Conservation (phyloP, 208 protist species). For the Trypanosoma mega region DNA sequence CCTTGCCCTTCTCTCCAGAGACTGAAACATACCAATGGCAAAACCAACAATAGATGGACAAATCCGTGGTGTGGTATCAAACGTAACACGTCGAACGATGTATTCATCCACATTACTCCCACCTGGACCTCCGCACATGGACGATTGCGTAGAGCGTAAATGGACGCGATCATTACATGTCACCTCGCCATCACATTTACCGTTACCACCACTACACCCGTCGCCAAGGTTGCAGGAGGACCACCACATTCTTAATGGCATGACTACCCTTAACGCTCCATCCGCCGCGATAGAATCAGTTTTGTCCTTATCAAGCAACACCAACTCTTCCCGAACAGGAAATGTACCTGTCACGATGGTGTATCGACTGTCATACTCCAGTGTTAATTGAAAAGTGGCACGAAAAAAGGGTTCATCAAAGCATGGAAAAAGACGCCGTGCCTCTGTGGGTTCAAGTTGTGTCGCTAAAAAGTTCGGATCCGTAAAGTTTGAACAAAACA, state of each 20-base stretch:
- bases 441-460: constrained; percentile 63
- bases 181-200: no score
- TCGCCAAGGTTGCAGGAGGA: no score
- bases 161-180: no score
- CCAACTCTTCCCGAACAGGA: constrained; percentile 30
- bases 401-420: constrained; percentile 69
- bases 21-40: constrained; percentile 90
- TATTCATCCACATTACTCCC: no score
- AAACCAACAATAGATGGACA: constrained; percentile 75
- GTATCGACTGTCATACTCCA: constrained; percentile 30
- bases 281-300: background rate
- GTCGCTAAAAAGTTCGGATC: constrained; percentile 50
- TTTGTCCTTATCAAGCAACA: constrained; percentile 5
- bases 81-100: constrained; percentile 30
- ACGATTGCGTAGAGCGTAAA: no score
- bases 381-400: constrained; percentile 53
- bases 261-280: no score
- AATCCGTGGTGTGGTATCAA: constrained; percentile 47
- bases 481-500: constrained; percentile 37
- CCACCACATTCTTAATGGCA: no score
- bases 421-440: constrained; percentile 60
- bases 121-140: no score
- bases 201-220: no score
- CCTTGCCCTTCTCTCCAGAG: constrained; percentile 60
- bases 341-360: constrained; percentile 55